Evolutionary conservation across 2,329 filamentous ascomycete species (phyloP).

Genomic region (Phaeosphaeria sp.): DNA sequence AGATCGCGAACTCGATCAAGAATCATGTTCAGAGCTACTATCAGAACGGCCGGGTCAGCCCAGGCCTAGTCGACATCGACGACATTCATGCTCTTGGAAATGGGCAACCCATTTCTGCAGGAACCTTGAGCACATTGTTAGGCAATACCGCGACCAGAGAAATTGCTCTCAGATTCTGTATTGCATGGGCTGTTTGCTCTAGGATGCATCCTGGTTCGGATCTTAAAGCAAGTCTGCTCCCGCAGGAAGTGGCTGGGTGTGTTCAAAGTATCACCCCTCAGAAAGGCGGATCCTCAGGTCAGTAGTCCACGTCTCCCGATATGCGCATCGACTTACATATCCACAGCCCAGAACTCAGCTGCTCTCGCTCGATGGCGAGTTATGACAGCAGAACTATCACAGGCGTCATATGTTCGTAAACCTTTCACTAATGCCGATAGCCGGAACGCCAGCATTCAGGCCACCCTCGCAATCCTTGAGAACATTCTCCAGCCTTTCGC

Average conservation of each 20-base stretch:
- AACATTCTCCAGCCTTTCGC: conserved; percentile 36
- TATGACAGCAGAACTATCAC: conserved; percentile 38
- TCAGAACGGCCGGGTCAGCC: conserved; percentile 25
- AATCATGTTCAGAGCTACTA: conserved; percentile 49
- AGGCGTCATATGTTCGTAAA: conserved; percentile 31
- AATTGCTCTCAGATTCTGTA: conserved; percentile 37
- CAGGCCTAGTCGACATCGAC: conserved; percentile 29
- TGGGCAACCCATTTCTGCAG: conserved; percentile 28
- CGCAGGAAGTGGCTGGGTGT: conserved; percentile 30
- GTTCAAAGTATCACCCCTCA: conserved; percentile 23
- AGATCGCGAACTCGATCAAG: conserved; percentile 43
- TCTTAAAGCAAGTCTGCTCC: conserved; percentile 31
- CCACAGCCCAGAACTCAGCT: conserved; percentile 20
- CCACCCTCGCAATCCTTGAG: conserved; percentile 29
- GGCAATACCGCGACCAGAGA: conserved; percentile 34
- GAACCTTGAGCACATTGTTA: conserved; percentile 36
- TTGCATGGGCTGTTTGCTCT: conserved; percentile 40
- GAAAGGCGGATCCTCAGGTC: conserved; percentile 21
- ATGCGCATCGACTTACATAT: neutral
- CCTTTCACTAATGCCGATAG: conserved; percentile 33
- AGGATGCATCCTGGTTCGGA: conserved; percentile 24
- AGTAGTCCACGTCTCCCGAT: neutral
- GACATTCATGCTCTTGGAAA: conserved; percentile 30
- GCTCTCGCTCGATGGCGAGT: conserved; percentile 40
- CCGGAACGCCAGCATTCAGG: conserved; percentile 30